Evolutionary conservation across 805 yeast species (phyloP).

Genomic region (Pichia membranifaciens): DNA sequence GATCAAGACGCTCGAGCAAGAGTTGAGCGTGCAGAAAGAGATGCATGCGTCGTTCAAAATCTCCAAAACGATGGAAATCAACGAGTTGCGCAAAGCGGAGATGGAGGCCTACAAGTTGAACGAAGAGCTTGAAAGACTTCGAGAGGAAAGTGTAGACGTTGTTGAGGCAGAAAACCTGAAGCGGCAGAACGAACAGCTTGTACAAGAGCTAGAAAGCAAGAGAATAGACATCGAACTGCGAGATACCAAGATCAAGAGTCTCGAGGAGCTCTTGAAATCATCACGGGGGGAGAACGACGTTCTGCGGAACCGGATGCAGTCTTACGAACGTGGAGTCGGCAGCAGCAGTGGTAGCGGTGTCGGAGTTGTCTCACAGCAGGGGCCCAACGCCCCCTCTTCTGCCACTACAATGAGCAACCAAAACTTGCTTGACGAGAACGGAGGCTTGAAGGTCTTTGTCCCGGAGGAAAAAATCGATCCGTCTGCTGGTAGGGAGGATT

Average conservation of each 20-base stretch:
- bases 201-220: not conserved
- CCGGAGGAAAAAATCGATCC: slow-evolving; percentile 54
- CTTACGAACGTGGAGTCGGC: too few species aligned
- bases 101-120: slow-evolving; percentile 16
- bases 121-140: slow-evolving; percentile 14
- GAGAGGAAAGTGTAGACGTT: not conserved
- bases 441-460: slow-evolving; percentile 32
- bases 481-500: slow-evolving; percentile 63
- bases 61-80: slow-evolving; percentile 14
- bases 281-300: not conserved
- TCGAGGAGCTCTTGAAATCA: not conserved
- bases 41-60: slow-evolving; percentile 11
- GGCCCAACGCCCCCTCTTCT: too few species aligned
- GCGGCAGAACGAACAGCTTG: not conserved
- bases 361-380: too few species aligned
- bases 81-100: slow-evolving; percentile 15
- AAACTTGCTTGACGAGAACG: slow-evolving; percentile 12
- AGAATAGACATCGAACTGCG: slow-evolving; percentile 5
- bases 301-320: not conserved
- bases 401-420: not conserved
- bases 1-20: slow-evolving; percentile 2
- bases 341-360: too few species aligned
- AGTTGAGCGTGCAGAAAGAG: slow-evolving; percentile 1
- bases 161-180: not conserved
- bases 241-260: slow-evolving; percentile 1